These are phyloP conservation scores for Talaromyces thailandensis DNA, from an alignment of 495 filamentous ascomycete genomes.

Conservation along the genomic window DNA sequence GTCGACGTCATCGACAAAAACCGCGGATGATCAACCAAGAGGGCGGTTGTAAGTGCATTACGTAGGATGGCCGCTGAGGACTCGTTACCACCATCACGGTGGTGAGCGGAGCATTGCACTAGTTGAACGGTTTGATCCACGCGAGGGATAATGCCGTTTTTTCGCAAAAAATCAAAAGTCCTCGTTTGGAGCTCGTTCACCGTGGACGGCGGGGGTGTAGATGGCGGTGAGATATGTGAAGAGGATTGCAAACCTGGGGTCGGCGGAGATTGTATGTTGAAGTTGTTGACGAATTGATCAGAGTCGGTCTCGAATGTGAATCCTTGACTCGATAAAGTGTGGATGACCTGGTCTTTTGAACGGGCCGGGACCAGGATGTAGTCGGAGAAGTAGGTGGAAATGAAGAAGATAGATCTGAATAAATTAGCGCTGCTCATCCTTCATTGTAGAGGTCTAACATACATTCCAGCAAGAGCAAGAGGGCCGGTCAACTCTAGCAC, in stretches of 20 bases:
- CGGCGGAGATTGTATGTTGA: slow-evolving; percentile 17
- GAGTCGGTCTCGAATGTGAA: slow-evolving; percentile 75
- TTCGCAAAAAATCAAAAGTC: slow-evolving; percentile 70
- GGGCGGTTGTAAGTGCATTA: slow-evolving; percentile 29
- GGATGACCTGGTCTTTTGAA: slow-evolving; percentile 61
- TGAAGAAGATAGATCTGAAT: slow-evolving; percentile 83
- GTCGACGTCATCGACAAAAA: slow-evolving; percentile 86
- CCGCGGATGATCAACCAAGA: slow-evolving; percentile 59
- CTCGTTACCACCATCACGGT: slow-evolving; percentile 33
- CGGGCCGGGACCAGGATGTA: slow-evolving; percentile 86
- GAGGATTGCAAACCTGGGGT: slow-evolving; percentile 13
- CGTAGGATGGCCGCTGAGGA: slow-evolving; percentile 39
- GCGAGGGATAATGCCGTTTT: slow-evolving; percentile 61
- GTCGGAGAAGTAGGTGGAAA: slow-evolving; percentile 95
- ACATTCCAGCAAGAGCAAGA: slow-evolving; percentile 85
- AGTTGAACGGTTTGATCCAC: slow-evolving; percentile 62
- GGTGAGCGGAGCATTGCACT: slow-evolving; percentile 73
- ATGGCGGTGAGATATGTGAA: slow-evolving; percentile 41
- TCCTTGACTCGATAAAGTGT: slow-evolving; percentile 66
- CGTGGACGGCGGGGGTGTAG: slow-evolving; percentile 68
- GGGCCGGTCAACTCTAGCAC: slow-evolving; percentile 89
- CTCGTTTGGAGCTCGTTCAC: slow-evolving; percentile 69
- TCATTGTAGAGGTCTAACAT: slow-evolving; percentile 20
- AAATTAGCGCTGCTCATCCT: neutral
- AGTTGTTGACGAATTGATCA: slow-evolving; percentile 55